phyloP scores from a whole-genome alignment of 441 rosid species.

The Brassica balearica region DNA sequence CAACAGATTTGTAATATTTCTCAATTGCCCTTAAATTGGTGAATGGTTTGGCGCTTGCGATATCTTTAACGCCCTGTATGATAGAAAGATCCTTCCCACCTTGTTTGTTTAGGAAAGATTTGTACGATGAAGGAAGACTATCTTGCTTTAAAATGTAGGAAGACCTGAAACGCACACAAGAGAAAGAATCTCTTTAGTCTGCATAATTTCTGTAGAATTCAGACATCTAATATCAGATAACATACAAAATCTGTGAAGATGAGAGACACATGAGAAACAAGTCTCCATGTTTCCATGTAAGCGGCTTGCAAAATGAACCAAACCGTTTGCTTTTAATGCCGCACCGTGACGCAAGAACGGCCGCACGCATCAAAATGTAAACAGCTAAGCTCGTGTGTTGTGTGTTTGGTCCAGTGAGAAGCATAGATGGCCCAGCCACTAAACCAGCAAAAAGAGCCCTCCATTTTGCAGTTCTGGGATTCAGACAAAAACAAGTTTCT shows the following conservation, averaged over 20 bases:
- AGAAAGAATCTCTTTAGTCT: not conserved
- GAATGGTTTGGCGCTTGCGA: slow-evolving; percentile 71
- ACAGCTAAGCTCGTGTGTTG: slow-evolving; percentile 86
- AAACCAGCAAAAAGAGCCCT: slow-evolving; percentile 86
- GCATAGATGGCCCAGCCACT: slow-evolving; percentile 93
- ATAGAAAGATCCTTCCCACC: slow-evolving; percentile 79
- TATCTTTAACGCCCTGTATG: slow-evolving; percentile 79
- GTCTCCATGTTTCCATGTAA: slow-evolving; percentile 98
- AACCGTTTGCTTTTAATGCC: slow-evolving; percentile 90
- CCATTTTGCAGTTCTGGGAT: slow-evolving; percentile 83
- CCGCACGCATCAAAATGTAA: slow-evolving; percentile 91
- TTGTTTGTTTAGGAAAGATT: slow-evolving; percentile 87
- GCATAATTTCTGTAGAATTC: not conserved
- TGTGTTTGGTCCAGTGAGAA: slow-evolving; percentile 78
- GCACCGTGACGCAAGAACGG: slow-evolving; percentile 89
- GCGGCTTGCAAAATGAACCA: slow-evolving; percentile 81
- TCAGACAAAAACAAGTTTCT: slow-evolving; percentile 10
- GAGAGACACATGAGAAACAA: slow-evolving; percentile 96
- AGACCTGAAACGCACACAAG: slow-evolving; percentile 57
- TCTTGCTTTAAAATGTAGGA: slow-evolving; percentile 90
- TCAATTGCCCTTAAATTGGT: slow-evolving; percentile 72
- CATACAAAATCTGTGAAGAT: slow-evolving; percentile 89
- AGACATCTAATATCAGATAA: slow-evolving; percentile 10
- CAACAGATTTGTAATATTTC: slow-evolving; percentile 69
- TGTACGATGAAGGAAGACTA: slow-evolving; percentile 88